Evolutionary conservation across 352 stramenopile genomes (phyloP), one percentile per base, ranked within the genome.

Genomic region (Nothophytophthora sp.): DNA sequence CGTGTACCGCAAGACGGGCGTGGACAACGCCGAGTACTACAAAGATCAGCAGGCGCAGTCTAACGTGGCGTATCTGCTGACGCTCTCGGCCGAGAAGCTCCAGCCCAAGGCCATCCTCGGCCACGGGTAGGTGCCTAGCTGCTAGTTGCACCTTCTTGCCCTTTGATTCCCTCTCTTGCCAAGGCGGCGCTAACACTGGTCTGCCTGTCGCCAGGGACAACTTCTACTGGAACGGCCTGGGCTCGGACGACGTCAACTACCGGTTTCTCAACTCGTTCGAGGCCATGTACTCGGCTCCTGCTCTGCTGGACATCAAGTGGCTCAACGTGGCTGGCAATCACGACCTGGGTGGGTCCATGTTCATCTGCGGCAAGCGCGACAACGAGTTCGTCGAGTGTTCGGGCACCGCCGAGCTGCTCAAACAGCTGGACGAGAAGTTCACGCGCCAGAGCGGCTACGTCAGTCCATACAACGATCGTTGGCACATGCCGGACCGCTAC

Each of bases 191-290:
- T 32, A 12, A n/a, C n/a, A n/a, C n/a, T n/a, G n/a, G n/a, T n/a
- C n/a, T 45, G 22, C 2, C 22, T 16, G 8, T 42, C 13, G 38
- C 25, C 36, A 83, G 71, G 7, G 70, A 83, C 38, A 86, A 70
- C 43, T 80, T 88, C 37, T 90, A 90, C 53, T 88, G 80, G 80
- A 86, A 88, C 29, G 76, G 80, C 1, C 45, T 90, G 1, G 80
- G 77, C 18, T 80, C 80, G 8, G 66, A 85, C 16, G 80, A 89
- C 53, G 73, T 81, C 0, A 65, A 62, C 18, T 86, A 88, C 55
- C 75, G 77, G 10, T 89, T 91, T 41, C 47, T 71, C 7, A 84
- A 75, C 45, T 76, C 73, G 23, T 89, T 88, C 27, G 81, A 91
- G 54, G 53, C 48, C 37, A 81, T 83, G 55, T 89, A 91, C 63